Base-by-base conservation (phyloP, 768 basidiomycete genomes). In the Podaxis sp. region DNA sequence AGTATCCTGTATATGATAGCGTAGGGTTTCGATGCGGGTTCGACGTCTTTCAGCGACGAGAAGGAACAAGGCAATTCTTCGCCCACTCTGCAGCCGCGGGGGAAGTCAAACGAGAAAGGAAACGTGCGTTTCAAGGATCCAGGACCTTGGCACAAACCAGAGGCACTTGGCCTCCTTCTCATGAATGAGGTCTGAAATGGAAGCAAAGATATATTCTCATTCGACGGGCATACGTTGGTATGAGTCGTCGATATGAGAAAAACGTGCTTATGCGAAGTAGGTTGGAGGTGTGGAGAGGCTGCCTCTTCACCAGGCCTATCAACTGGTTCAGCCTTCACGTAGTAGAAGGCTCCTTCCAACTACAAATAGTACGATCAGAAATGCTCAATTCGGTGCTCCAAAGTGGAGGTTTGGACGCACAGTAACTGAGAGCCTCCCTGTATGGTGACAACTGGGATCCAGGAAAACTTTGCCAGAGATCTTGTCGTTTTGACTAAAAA, bases 1-100 rank as follows among this genome's bases (percentile, higher is more conserved):
- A 74, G 74, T 21, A 90, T 68, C 51, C 74, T 78, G 68, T 90
- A 91, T 36, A 77, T 70, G 1, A 89, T 77, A 50, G 75, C 75
- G 61, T 74, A 72, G 14, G 71, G 69, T 35, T 70, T 65, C 11
- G 68, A 61, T 6, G 63, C 65, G 9, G 67, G 64, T 27, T 61
- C 62, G 7, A 71, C 65, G 14, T 76, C 70, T 7, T 70, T 72
- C 6, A 76, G 70, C 5, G 76, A 72, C 32, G 75, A 76, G 66
- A 87, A 87, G 0, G 84, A 83, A 0, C 84, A 74, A 0, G 89
- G 89, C 50, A 90, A 71, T 64, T 86, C 85, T 65, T 87, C 85
- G 0, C 83, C 82, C 0, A 72, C 66, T 50, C 78, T 71, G 32
- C 69, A 72, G 57, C 80, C 77, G 28, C 74, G 77, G 35, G 86